Evolutionary conservation across 441 rosid genomes (phyloP).

Genomic region (Hura crepitans): DNA sequence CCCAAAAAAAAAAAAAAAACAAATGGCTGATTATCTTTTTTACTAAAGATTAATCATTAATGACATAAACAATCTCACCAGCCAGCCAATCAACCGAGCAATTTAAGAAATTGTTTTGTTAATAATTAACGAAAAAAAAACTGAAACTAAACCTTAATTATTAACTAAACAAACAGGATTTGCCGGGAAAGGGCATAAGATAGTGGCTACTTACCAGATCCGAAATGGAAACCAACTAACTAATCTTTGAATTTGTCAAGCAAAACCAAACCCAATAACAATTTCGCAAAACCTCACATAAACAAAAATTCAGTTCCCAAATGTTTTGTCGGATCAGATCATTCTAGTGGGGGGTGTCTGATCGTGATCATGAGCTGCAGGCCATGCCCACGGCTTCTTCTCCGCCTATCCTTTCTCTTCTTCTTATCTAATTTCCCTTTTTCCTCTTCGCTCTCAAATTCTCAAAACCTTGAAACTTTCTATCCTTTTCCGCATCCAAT

Average conservation of each 20-base stretch:
- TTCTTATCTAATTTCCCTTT: slow-evolving; percentile 26
- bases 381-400: slow-evolving; percentile 14
- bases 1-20: no score
- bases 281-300: background rate
- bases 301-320: background rate
- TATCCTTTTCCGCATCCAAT: slow-evolving; percentile 33
- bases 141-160: no score
- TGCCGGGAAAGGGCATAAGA: background rate
- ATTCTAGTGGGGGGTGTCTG: background rate
- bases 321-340: background rate
- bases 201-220: slow-evolving; percentile 15
- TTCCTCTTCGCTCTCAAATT: slow-evolving; percentile 40
- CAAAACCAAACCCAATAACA: background rate
- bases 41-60: no score
- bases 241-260: slow-evolving; percentile 30
- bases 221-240: slow-evolving; percentile 13
- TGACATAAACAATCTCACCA: no score
- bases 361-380: background rate
- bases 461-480: slow-evolving; percentile 59
- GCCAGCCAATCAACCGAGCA: no score
- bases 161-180: background rate
- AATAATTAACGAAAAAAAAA: no score
- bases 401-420: slow-evolving; percentile 22
- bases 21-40: no score
- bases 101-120: no score